Percentiles rank a stretch among this genome's conserved stretches.
Conservation (phyloP, 2,329 filamentous ascomycete species). For the Paraphoma chrysanthemicola region DNA sequence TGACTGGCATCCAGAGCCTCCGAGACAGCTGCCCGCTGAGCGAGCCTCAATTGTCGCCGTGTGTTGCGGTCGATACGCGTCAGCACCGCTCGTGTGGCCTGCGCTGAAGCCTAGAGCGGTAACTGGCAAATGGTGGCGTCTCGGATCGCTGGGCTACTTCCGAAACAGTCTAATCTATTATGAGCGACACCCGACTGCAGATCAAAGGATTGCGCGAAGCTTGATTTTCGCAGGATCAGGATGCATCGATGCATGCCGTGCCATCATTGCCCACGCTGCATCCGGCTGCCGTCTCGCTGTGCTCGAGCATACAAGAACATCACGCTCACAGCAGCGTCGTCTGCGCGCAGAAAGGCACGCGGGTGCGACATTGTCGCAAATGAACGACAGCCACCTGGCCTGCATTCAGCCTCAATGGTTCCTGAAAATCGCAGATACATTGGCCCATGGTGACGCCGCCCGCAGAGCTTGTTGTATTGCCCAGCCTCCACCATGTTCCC, state of each 20-base stretch:
- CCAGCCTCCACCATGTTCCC: not conserved
- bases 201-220: not conserved
- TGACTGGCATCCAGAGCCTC: not conserved
- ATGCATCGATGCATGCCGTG: not conserved
- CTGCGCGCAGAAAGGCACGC: too few species aligned
- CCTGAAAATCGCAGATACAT: not conserved
- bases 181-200: not conserved
- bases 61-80: not conserved
- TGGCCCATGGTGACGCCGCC: slow-evolving; percentile 1
- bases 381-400: not conserved
- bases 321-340: not conserved
- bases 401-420: slow-evolving; percentile 4
- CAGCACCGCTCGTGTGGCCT: not conserved
- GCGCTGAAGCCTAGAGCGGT: not conserved
- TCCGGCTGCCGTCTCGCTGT: not conserved
- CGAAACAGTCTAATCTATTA: not conserved
- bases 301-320: not conserved
- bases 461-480: not conserved
- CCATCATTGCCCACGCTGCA: not conserved
- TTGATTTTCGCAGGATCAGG: slow-evolving; percentile 2
- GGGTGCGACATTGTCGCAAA: not conserved
- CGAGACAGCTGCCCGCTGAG: not conserved
- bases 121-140: not conserved
- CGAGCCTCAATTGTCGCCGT: not conserved
- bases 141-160: not conserved